Conservation (phyloP, 164 flowering plant species). For the Paratinospora sagittata region DNA sequence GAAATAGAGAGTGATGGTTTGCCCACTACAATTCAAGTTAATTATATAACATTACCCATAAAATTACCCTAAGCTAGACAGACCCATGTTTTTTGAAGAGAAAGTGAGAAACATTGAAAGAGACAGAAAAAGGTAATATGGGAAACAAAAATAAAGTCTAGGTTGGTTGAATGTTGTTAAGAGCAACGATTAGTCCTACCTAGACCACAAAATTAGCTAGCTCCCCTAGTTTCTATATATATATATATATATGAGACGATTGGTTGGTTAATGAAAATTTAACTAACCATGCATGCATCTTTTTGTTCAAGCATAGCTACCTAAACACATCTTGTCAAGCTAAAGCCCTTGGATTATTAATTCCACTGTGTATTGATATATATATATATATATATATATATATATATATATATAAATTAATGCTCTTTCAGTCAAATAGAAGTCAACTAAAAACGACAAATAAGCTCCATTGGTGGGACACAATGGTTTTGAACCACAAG, state of each 20-base stretch:
- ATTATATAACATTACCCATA: background rate
- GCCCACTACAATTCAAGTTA: no score
- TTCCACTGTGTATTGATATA: no score
- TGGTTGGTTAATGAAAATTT: background rate
- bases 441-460: background rate
- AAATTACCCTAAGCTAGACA: background rate
- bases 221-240: no score
- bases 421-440: background rate
- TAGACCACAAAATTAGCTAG: background rate
- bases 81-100: background rate
- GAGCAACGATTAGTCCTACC: background rate
- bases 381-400: no score
- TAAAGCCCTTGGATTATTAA: no score
- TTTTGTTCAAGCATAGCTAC: no score
- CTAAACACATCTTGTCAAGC: no score
- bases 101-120: background rate
- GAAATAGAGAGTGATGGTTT: no score
- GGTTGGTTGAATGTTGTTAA: background rate
- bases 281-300: background rate
- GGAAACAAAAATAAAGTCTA: background rate
- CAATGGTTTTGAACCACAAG: background rate
- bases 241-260: no score
- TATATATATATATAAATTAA: no score
- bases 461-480: background rate
- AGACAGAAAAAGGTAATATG: background rate